Conservation (phyloP, 2,329 filamentous ascomycete genomes). For the Beauveria asiatica region DNA sequence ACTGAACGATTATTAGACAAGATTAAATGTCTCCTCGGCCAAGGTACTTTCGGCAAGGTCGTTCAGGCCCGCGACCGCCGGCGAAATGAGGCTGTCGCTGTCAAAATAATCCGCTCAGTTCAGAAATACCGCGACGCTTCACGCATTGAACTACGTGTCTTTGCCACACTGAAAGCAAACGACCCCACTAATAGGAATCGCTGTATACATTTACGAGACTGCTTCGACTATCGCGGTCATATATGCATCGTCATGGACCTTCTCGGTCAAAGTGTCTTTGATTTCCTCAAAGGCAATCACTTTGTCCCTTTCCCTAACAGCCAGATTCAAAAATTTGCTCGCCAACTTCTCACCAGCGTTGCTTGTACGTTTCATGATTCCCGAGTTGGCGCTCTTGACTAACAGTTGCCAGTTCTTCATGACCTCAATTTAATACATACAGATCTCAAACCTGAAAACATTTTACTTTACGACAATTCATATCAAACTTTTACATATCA, state of each 20-base stretch:
- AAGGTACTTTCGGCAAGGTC: constrained; percentile 97
- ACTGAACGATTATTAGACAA: constrained; percentile 50
- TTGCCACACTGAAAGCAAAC: constrained; percentile 86
- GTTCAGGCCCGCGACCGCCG: constrained; percentile 81
- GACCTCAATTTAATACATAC: constrained; percentile 97
- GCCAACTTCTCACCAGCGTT: constrained; percentile 94
- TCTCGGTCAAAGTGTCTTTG: constrained; percentile 92
- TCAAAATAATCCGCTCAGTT: constrained; percentile 97
- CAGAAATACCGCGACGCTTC: constrained; percentile 97
- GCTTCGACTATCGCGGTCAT: constrained; percentile 94
- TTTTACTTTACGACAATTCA: constrained; percentile 54
- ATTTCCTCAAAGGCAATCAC: constrained; percentile 90
- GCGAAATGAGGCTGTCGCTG: constrained; percentile 71
- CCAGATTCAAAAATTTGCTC: constrained; percentile 94
- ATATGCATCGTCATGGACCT: constrained; percentile 78
- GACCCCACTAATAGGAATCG: constrained; percentile 88
- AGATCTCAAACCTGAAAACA: constrained; percentile 64
- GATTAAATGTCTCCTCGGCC: constrained; percentile 81
- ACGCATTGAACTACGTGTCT: constrained; percentile 83
- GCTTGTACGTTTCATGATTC: constrained; percentile 61
- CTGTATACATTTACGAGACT: constrained; percentile 93
- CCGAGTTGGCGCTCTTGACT: background rate
- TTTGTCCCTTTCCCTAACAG: constrained; percentile 98
- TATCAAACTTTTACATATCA: constrained; percentile 68
- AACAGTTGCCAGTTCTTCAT: constrained; percentile 61